Evolutionary conservation across 768 basidiomycete genomes (phyloP).

Genomic region (Strobilomyces confusus): DNA sequence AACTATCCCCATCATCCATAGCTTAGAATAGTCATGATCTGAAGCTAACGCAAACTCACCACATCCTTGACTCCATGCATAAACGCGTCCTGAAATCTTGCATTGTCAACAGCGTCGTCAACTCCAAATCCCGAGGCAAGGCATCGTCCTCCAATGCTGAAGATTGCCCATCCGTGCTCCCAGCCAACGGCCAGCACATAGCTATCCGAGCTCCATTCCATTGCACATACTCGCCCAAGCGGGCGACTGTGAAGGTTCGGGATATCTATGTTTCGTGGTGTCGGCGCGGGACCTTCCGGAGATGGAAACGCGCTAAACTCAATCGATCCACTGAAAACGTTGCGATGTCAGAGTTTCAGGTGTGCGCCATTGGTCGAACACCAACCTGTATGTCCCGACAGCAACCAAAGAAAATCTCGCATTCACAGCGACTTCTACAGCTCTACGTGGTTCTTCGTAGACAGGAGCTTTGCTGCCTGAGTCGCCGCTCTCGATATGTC

Average conservation of each 20-base stretch:
- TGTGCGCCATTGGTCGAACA: background rate
- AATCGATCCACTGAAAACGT: slow-evolving; percentile 51
- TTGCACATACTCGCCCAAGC: slow-evolving; percentile 57
- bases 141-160: slow-evolving; percentile 86
- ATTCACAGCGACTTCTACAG: slow-evolving; percentile 66
- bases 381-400: slow-evolving; percentile 68
- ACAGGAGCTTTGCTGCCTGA: slow-evolving; percentile 25
- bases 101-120: slow-evolving; percentile 56
- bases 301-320: slow-evolving; percentile 69
- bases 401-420: slow-evolving; percentile 78
- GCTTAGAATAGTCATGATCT: background rate
- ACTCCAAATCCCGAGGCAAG: slow-evolving; percentile 73
- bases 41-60: slow-evolving; percentile 40
- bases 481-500: slow-evolving; percentile 48
- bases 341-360: background rate
- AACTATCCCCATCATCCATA: slow-evolving; percentile 48
- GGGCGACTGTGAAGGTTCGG: slow-evolving; percentile 56
- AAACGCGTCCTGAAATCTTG: slow-evolving; percentile 73
- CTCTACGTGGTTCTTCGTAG: slow-evolving; percentile 67
- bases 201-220: slow-evolving; percentile 96
- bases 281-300: slow-evolving; percentile 51
- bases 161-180: slow-evolving; percentile 85
- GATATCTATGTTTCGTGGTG: slow-evolving; percentile 58
- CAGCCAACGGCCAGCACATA: slow-evolving; percentile 93
- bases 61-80: slow-evolving; percentile 75